phyloP scores from a whole-genome alignment of 495 filamentous ascomycete species.

The Chlorociboria aeruginascens region DNA sequence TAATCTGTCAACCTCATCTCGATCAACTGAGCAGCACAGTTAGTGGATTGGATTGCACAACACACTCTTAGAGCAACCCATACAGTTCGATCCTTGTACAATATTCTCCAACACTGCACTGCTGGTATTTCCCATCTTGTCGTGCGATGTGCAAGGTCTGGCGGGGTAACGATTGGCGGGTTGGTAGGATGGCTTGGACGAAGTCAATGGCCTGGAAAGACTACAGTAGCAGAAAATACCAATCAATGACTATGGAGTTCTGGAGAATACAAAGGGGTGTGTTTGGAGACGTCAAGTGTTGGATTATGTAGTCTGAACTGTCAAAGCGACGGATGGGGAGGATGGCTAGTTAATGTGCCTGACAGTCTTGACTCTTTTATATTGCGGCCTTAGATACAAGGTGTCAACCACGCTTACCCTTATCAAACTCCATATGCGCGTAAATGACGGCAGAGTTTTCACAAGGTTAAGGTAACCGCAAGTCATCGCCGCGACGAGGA shows the following conservation, averaged over 20 bases:
- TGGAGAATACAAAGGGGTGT: too few relatives aligned
- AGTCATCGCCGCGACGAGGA: neutral
- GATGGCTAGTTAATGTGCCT: too few relatives aligned
- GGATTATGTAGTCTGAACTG: too few relatives aligned
- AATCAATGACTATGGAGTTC: neutral
- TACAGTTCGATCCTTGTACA: constrained; percentile 93
- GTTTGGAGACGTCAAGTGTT: too few relatives aligned
- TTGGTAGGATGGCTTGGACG: neutral
- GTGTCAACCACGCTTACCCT: too few relatives aligned
- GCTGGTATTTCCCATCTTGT: constrained; percentile 70
- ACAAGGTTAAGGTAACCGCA: neutral
- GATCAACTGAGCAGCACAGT: constrained; percentile 58
- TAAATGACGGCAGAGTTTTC: too few relatives aligned
- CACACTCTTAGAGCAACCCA: constrained; percentile 19
- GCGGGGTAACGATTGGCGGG: neutral
- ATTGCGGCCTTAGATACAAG: too few relatives aligned
- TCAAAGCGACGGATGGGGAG: too few relatives aligned
- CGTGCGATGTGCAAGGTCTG: constrained; percentile 13
- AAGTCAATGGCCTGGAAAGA: neutral
- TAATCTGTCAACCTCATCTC: constrained; percentile 89
- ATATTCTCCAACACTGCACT: constrained; percentile 88
- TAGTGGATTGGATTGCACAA: neutral
- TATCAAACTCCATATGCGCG: too few relatives aligned
- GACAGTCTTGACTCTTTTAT: too few relatives aligned
- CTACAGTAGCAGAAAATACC: neutral